Evolutionary conservation across 208 protist species (phyloP), one percentile per base, ranked within the genome.

Genomic region (Eutreptiella sp.): DNA sequence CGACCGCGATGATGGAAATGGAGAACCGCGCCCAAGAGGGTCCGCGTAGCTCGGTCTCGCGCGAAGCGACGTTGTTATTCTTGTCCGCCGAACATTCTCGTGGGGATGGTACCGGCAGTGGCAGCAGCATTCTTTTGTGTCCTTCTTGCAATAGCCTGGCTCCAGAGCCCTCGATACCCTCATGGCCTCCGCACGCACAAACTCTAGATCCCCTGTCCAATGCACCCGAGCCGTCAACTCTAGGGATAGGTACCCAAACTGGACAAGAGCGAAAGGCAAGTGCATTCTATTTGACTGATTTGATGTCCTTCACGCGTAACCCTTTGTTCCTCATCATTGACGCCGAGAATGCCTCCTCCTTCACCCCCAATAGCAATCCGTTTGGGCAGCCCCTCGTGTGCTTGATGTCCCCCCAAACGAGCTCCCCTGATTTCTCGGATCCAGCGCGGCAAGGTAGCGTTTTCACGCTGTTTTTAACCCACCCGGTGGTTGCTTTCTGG

Each of bases 221-320:
- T 26, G 14, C 27, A 4, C 5, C 21, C 24, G 7, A 4, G 7
- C 5, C 4, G 21, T 23, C 3, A 26, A 11, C 46, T 3, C 19
- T 53, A 16, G n/a, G 5, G 36, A 34, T 28, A 5, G 21, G 38
- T 11, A 4, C 7, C 21, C 7, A 7, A 28, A 26, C n/a, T 9
- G 46, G 41, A 0, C 24, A 21, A 27, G 28, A 3, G 1, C 2
- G 2, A 2, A 7, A 41, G 1, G 24, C 9, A 3, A 27, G 46
- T 23, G 3, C 9, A 23, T 34, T 46, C 21, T 21, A 5, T 3
- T 39, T 35, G 1, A 26, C 50, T 39, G 50, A 57, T 24, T 26
- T 57, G 7, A 9, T 57, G 4, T 39, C 50, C 33, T 57, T 57
- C 32, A 57, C 50, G 34, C 42, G 50, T 46, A 57, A 39, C 32